These are phyloP conservation scores for Alternaria triticimaculans DNA, from an alignment of 2,329 filamentous ascomycete genomes.

Conservation along the genomic window DNA sequence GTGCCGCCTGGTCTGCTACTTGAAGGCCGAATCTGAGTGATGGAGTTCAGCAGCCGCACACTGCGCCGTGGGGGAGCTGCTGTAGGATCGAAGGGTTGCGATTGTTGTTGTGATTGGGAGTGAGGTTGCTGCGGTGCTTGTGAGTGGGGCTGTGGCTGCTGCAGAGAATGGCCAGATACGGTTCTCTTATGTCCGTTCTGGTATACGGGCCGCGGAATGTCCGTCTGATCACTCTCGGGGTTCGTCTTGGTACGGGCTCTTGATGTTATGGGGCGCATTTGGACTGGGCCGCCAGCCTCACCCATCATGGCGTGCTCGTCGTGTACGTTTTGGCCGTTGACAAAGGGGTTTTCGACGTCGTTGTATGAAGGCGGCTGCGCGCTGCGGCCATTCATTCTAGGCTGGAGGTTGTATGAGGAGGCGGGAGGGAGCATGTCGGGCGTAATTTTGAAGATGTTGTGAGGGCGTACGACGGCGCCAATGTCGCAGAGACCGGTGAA, in stretches of 20 bases:
- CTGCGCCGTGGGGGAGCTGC: constrained; percentile 54
- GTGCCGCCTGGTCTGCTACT: constrained; percentile 66
- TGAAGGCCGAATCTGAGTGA: constrained; percentile 67
- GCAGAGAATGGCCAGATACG: constrained; percentile 78
- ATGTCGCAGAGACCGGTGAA: constrained; percentile 88
- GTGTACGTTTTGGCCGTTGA: constrained; percentile 47
- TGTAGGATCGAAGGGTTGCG: constrained; percentile 46
- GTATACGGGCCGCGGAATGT: constrained; percentile 45
- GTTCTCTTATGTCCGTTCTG: constrained; percentile 80
- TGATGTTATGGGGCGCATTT: constrained; percentile 49
- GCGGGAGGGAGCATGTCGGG: constrained; percentile 62
- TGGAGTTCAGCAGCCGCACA: constrained; percentile 53
- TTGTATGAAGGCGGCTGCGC: constrained; percentile 32
- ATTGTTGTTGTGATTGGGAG: constrained; percentile 20
- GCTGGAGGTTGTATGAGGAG: constrained; percentile 48
- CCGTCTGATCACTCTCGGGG: constrained; percentile 49
- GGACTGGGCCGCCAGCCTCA: constrained; percentile 43
- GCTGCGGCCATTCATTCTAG: constrained; percentile 54
- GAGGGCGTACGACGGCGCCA: constrained; percentile 76
- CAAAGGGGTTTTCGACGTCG: constrained; percentile 57
- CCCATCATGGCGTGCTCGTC: constrained; percentile 56
- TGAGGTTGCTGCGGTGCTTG: not conserved
- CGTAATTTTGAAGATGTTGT: constrained; percentile 84
- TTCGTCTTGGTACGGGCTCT: constrained; percentile 49
- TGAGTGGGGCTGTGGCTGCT: constrained; percentile 23